These are phyloP conservation scores for Parathielavia appendiculata DNA, from an alignment of 495 filamentous ascomycete species.

Conservation along the genomic window DNA sequence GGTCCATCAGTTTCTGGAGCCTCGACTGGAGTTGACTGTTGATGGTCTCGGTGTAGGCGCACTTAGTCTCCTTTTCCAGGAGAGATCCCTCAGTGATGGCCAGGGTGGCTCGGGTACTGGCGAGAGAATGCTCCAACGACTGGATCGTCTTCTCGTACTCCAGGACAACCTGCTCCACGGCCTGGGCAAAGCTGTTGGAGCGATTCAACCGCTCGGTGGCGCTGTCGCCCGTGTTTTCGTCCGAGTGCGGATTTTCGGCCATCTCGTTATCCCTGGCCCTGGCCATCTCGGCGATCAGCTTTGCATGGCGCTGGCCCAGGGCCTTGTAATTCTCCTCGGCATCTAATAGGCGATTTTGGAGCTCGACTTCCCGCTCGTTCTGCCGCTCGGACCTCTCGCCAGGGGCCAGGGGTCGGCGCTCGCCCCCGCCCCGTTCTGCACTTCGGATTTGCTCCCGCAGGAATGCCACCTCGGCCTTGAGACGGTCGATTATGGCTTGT, in stretches of 20 bases:
- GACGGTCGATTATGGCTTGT: constrained; percentile 86
- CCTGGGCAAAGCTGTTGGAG: constrained; percentile 89
- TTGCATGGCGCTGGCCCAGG: constrained; percentile 86
- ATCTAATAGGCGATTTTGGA: constrained; percentile 92
- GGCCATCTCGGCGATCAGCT: constrained; percentile 89
- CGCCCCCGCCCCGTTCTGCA: constrained; percentile 53
- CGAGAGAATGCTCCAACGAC: constrained; percentile 83
- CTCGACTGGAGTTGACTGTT: constrained; percentile 84
- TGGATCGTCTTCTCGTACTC: constrained; percentile 99
- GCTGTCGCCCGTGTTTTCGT: constrained; percentile 62
- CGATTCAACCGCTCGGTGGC: constrained; percentile 87
- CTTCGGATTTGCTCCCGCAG: constrained; percentile 86
- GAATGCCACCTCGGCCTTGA: constrained; percentile 91
- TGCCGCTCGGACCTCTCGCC: constrained; percentile 74
- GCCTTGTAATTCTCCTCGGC: constrained; percentile 91
- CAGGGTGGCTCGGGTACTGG: constrained; percentile 79
- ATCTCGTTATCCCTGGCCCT: constrained; percentile 67
- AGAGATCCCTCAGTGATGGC: constrained; percentile 77
- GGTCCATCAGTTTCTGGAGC: constrained; percentile 82
- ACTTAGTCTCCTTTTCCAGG: constrained; percentile 88
- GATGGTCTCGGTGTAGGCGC: constrained; percentile 85
- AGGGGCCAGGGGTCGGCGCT: constrained; percentile 53
- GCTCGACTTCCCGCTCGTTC: constrained; percentile 78
- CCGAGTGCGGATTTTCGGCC: constrained; percentile 44
- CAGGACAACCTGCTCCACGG: constrained; percentile 90